These are phyloP conservation scores for Penicillium egyptiacum DNA, from an alignment of 495 filamentous ascomycete species.

Conservation along the genomic window DNA sequence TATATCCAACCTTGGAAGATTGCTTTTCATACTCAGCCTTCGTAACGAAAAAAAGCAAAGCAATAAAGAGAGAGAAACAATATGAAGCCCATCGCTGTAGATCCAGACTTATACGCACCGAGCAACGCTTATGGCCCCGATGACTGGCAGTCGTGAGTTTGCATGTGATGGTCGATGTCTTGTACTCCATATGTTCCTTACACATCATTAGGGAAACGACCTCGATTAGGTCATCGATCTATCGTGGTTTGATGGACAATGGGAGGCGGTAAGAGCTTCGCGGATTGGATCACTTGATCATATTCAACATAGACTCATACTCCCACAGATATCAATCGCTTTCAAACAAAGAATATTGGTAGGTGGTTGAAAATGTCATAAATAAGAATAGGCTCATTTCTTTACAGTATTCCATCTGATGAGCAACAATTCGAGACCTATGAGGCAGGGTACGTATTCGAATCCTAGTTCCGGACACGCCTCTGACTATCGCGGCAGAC, in stretches of 20 bases:
- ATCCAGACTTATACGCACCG: constrained; percentile 17
- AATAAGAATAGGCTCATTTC: background rate
- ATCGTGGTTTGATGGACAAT: constrained; percentile 24
- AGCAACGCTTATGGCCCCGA: constrained; percentile 12
- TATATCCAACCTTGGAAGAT: no score
- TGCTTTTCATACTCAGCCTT: background rate
- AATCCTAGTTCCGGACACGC: background rate
- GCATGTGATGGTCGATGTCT: background rate
- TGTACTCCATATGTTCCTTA: background rate
- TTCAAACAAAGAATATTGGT: constrained; percentile 21
- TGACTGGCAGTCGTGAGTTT: constrained; percentile 26
- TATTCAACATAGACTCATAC: background rate
- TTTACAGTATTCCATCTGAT: constrained; percentile 18
- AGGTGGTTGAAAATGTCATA: background rate
- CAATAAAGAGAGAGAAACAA: no score
- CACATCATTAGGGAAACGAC: constrained; percentile 15
- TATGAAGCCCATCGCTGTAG: constrained; percentile 4
- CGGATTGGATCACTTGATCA: background rate
- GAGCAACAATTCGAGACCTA: constrained; percentile 24
- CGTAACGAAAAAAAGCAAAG: no score
- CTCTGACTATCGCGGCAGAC: constrained; percentile 12
- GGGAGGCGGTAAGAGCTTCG: constrained; percentile 19
- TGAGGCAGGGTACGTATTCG: constrained; percentile 18
- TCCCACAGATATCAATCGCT: constrained; percentile 20
- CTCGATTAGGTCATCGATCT: constrained; percentile 21